Conservation (phyloP, 2,329 filamentous ascomycete genomes). For the Furcasterigmium sp. region DNA sequence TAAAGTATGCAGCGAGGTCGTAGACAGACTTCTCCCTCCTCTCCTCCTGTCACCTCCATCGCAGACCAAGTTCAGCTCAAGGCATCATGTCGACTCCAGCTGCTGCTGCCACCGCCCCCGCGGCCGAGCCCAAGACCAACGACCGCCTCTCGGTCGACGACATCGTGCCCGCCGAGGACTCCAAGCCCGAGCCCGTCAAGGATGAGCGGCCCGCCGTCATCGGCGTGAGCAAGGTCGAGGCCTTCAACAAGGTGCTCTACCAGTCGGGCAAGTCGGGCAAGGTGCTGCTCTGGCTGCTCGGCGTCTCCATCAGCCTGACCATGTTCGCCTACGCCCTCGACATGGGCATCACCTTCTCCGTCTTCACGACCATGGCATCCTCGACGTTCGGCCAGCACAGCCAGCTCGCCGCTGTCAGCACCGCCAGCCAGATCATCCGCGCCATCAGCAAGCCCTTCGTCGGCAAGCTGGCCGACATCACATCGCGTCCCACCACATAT, state of each 20-base stretch:
- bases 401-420: constrained; percentile 24
- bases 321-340: constrained; percentile 34
- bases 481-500: constrained; percentile 31
- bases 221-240: constrained; percentile 28
- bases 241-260: constrained; percentile 33
- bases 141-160: not conserved
- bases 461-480: constrained; percentile 30
- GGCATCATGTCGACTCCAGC: not conserved
- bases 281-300: constrained; percentile 27
- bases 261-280: constrained; percentile 27
- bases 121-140: not conserved
- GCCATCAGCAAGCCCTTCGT: constrained; percentile 32
- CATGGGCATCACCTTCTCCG: constrained; percentile 24
- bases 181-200: not conserved
- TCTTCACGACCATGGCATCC: constrained; percentile 26
- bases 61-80: not conserved
- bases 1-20: not conserved
- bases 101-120: not conserved
- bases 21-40: not conserved
- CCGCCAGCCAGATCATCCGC: constrained; percentile 27
- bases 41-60: not conserved
- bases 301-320: constrained; percentile 27
- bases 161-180: not conserved
- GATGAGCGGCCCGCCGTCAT: constrained; percentile 5
- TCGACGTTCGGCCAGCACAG: constrained; percentile 27